Percentiles rank a stretch among this genome's conserved stretches.
Conservation (phyloP, 2,329 filamentous ascomycete genomes). For the Pseudogymnoascus sp. region DNA sequence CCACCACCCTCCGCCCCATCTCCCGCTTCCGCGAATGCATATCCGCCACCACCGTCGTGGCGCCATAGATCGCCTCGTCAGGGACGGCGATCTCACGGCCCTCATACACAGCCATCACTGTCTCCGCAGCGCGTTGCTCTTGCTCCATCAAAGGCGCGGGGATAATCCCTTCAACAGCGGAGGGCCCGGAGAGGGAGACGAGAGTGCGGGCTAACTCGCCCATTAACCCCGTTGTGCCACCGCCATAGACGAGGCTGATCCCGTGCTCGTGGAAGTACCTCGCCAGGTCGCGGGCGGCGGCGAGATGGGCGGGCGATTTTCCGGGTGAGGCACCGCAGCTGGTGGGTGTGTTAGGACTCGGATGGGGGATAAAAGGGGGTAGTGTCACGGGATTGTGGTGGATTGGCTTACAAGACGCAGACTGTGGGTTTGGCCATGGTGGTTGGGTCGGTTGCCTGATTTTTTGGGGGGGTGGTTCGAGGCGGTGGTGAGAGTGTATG, state of each 20-base stretch:
- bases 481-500: not conserved
- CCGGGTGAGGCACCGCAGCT: slow-evolving; percentile 70
- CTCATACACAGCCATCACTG: slow-evolving; percentile 28
- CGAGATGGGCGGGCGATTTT: slow-evolving; percentile 62
- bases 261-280: slow-evolving; percentile 64
- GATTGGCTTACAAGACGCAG: not conserved
- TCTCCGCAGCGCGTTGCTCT: slow-evolving; percentile 48
- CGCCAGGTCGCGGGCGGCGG: slow-evolving; percentile 68
- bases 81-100: slow-evolving; percentile 40
- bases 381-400: not conserved
- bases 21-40: slow-evolving; percentile 91
- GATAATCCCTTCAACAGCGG: slow-evolving; percentile 82
- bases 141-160: slow-evolving; percentile 66
- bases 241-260: slow-evolving; percentile 54
- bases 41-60: slow-evolving; percentile 77
- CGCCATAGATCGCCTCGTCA: slow-evolving; percentile 51
- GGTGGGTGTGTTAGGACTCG: not conserved
- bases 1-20: slow-evolving; percentile 70
- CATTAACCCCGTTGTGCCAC: slow-evolving; percentile 90
- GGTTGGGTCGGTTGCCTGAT: not conserved
- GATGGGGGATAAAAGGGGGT: not conserved
- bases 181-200: slow-evolving; percentile 69
- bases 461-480: not conserved
- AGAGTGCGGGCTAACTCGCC: slow-evolving; percentile 81
- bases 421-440: not conserved